Evolutionary conservation across 2,329 filamentous ascomycete species (phyloP), one percentile per base, ranked within the genome.

Genomic region (Penicillium brasilianum): DNA sequence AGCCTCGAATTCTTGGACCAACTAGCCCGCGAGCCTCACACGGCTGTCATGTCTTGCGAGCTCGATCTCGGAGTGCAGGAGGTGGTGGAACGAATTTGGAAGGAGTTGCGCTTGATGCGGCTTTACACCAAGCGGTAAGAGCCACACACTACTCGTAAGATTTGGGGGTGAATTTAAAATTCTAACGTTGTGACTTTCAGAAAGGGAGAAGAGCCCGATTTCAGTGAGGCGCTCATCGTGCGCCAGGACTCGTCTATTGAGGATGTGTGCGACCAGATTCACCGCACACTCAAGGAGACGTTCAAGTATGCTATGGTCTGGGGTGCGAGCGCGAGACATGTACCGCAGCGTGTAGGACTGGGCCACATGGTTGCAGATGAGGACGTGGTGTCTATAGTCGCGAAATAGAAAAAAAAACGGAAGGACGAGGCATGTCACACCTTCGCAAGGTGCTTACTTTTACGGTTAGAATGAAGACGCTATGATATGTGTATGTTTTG

Each of bases 271-370:
- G 95, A 99, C 78, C 88, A 92, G 71, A 91, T 99, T 68, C 95
- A 99, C 80, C 85, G 95, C 64, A 95, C 88, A 28, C 82, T 99
- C 67, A 99, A 98, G 86, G 96, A 99, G 65, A 97, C 93, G 4
- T 99, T 98, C 85, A 99, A 98, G 83, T 97, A 98, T 80, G 96
- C 95, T 3, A 80, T 98, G 67, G 95, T 99, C 0, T 99, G 96
- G 96, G 95, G 95, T 4, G 93, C 93, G 18, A 98, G 94, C 78
- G 95, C 95, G 37, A 88, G 92, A 72, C 96, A 99, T 82, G 84
- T 98, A 37, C 95, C 96, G 37, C 95, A 99, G 82, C 84, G 95
- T 64, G 94, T 97, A 39, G 96, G 95, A 1, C 78, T 99, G 71
- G 83, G 87, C 7, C 95, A 99, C 82, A 72, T 87, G 13, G 93